Evolutionary conservation across 345 rosid genomes (phyloP).

Genomic region (Corchorus capsularis): DNA sequence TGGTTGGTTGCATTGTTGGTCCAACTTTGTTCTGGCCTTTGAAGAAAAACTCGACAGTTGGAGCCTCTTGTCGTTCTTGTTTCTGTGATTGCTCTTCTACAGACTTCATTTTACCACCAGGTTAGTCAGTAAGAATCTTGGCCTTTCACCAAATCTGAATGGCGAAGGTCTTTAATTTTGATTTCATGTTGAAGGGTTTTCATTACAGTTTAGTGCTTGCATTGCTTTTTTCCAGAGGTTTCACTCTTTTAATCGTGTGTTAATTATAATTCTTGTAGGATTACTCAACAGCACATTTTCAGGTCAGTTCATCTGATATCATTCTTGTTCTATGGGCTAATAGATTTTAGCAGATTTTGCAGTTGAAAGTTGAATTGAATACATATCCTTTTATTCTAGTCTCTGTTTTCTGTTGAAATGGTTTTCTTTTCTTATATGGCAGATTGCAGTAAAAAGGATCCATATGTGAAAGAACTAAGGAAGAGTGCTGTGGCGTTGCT

Average conservation of each 20-base stretch:
- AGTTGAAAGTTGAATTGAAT: background rate
- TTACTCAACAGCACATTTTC: conserved; percentile 1
- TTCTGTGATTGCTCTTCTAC: conserved; percentile 38
- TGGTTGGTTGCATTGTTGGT: conserved; percentile 29
- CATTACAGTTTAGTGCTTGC: background rate
- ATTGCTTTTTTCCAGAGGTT: background rate
- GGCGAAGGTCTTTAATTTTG: background rate
- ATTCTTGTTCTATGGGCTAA: background rate
- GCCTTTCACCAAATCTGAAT: background rate
- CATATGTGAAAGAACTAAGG: conserved; percentile 39
- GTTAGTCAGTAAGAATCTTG: conserved; percentile 22
- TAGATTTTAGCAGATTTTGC: background rate
- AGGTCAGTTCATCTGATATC: conserved; percentile 1
- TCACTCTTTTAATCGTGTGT: background rate
- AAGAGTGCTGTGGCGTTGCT: conserved; percentile 34
- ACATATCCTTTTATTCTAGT: background rate
- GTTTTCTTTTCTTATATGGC: conserved; percentile 7
- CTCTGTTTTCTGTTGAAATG: background rate
- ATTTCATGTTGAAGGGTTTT: background rate
- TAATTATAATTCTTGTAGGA: background rate
- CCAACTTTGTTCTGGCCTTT: conserved; percentile 22
- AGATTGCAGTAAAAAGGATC: conserved; percentile 41
- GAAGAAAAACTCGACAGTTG: conserved; percentile 26
- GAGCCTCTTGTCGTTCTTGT: conserved; percentile 34
- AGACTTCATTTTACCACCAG: conserved; percentile 26